phyloP scores from a whole-genome alignment of 2,329 filamentous ascomycete genomes.

The Magnaporthiopsis rhizophila region DNA sequence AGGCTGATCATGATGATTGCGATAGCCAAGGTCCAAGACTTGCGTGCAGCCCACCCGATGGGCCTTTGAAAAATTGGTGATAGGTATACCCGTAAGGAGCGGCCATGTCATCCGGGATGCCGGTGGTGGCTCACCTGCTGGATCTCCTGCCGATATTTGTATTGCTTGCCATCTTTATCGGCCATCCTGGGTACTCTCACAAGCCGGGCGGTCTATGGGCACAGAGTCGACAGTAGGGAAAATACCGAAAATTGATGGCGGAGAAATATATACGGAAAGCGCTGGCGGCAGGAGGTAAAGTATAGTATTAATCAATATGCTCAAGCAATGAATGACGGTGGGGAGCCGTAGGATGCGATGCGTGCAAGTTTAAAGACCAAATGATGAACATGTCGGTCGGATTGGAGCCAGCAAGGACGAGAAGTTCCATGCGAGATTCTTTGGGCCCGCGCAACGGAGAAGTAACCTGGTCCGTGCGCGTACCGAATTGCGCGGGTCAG shows the following conservation, averaged over 20 bases:
- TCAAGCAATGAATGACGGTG: not conserved
- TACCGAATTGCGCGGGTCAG: not conserved
- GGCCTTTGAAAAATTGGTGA: not conserved
- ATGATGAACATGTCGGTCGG: not conserved
- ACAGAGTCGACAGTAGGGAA: too few species aligned
- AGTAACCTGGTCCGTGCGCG: not conserved
- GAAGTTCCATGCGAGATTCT: not conserved
- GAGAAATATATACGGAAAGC: not conserved
- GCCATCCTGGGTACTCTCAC: constrained; percentile 43
- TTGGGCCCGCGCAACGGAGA: not conserved
- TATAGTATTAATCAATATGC: not conserved
- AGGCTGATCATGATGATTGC: not conserved
- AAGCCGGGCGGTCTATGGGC: not conserved
- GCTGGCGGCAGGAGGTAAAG: too few species aligned
- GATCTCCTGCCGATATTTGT: constrained; percentile 96
- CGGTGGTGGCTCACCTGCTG: constrained; percentile 63
- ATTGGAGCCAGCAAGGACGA: not conserved
- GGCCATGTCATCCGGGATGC: not conserved
- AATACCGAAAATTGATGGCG: not conserved
- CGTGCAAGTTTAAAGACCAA: not conserved
- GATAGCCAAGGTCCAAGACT: not conserved
- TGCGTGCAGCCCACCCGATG: not conserved
- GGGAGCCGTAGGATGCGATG: not conserved
- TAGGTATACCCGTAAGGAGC: not conserved
- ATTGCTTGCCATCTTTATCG: constrained; percentile 59